A percentile compares a stretch with the other conserved stretches of the same genome.
phyloP scores from a whole-genome alignment of 2,329 filamentous ascomycete genomes.

The Biscogniauxia marginata region DNA sequence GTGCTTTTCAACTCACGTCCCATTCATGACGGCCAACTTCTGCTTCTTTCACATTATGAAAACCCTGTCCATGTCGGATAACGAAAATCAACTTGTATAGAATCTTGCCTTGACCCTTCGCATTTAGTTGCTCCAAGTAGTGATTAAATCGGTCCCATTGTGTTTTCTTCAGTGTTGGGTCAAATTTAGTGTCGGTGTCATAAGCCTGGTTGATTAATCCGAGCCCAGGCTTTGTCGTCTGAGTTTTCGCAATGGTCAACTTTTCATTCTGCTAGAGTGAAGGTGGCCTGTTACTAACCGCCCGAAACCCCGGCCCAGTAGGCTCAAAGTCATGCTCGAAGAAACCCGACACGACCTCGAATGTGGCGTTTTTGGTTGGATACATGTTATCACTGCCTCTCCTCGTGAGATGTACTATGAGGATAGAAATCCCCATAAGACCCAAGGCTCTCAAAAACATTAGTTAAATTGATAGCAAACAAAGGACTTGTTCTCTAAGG shows the following conservation, averaged over 20 bases:
- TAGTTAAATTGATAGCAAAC: neutral
- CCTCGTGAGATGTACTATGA: neutral
- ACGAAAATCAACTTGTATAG: slow-evolving; percentile 35
- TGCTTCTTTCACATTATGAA: slow-evolving; percentile 21
- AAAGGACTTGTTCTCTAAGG: neutral
- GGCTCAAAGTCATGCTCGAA: slow-evolving; percentile 17
- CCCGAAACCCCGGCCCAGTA: slow-evolving; percentile 15
- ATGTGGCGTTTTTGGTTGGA: slow-evolving; percentile 3
- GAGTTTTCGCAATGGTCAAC: neutral
- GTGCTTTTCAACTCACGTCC: slow-evolving; percentile 11
- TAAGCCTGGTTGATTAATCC: slow-evolving; percentile 18
- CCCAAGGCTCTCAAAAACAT: neutral
- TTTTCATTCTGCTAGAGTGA: neutral
- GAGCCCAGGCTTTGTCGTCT: slow-evolving; percentile 13
- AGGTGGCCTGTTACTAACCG: slow-evolving; percentile 10
- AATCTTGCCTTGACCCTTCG: slow-evolving; percentile 49
- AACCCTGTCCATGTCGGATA: slow-evolving; percentile 20
- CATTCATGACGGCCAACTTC: slow-evolving; percentile 18
- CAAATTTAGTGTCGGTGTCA: slow-evolving; percentile 16
- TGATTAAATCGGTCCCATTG: slow-evolving; percentile 53
- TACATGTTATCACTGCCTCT: slow-evolving; percentile 1
- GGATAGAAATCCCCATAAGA: neutral
- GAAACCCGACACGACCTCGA: slow-evolving; percentile 13
- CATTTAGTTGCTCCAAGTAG: slow-evolving; percentile 48
- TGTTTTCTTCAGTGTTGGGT: slow-evolving; percentile 31